phyloP scores from a whole-genome alignment of 2,329 filamentous ascomycete genomes.

The Allantophomopsis cytisporea region DNA sequence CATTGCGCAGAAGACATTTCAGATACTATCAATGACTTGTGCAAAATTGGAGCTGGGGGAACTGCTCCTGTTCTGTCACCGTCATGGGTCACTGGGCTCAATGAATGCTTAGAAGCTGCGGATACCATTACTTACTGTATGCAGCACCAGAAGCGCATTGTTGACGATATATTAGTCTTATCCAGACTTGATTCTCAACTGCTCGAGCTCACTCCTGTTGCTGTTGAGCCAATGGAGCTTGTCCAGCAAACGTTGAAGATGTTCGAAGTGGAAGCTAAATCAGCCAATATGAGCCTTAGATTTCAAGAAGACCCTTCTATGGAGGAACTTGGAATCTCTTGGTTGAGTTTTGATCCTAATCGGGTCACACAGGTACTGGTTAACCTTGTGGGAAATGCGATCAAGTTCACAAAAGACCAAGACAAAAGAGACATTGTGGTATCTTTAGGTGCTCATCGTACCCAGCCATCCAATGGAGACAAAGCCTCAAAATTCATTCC shows the following conservation, averaged over 20 bases:
- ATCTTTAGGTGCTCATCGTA: slow-evolving; percentile 7
- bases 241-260: slow-evolving; percentile 58
- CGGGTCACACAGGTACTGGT: slow-evolving; percentile 65
- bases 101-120: slow-evolving; percentile 55
- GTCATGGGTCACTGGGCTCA: slow-evolving; percentile 25
- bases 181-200: slow-evolving; percentile 62
- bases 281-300: slow-evolving; percentile 55
- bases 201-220: slow-evolving; percentile 54
- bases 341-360: slow-evolving; percentile 61
- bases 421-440: slow-evolving; percentile 35
- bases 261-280: slow-evolving; percentile 60
- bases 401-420: slow-evolving; percentile 52
- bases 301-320: slow-evolving; percentile 57
- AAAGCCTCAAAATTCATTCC: slow-evolving; percentile 16
- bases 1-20: slow-evolving; percentile 51
- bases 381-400: slow-evolving; percentile 58
- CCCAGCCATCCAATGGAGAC: slow-evolving; percentile 34
- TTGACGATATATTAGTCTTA: slow-evolving; percentile 51
- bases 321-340: slow-evolving; percentile 45
- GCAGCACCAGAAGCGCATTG: slow-evolving; percentile 60
- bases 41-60: slow-evolving; percentile 8
- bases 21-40: slow-evolving; percentile 3
- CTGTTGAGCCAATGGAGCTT: slow-evolving; percentile 52
- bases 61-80: neutral
- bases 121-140: slow-evolving; percentile 69